Base-by-base conservation (phyloP, 306 rosid species). In the Hylodesmum podocarpum region DNA sequence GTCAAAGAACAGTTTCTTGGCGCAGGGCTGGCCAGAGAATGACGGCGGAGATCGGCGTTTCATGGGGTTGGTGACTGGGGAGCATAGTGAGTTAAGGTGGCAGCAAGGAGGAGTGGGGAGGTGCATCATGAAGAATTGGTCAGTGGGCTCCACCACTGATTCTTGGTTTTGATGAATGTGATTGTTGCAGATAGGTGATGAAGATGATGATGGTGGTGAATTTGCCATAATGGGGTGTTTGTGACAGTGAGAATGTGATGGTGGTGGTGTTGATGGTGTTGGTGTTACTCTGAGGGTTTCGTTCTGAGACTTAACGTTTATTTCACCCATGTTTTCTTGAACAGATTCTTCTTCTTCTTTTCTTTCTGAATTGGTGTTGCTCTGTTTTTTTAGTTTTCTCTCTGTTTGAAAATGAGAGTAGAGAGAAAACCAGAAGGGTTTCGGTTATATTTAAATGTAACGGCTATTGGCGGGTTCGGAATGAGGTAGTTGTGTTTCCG, bases 1-100 rank as follows among this genome's bases (percentile, higher is more conserved):
- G 37, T 73, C 83, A 4, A 19, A 67, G 28, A 55, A 73, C 0
- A 34, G 72, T 24, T 78, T 83, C 86, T 83, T 83, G 74, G 86
- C 18, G 24, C 39, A 24, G 4, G 69, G 77, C 19, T 78, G 64
- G 15, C 34, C 66, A n/a, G 78, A 63, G 0, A 58, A 31, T 0
- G 29, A 36, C 0, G 67, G 61, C 3, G 81, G 66, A 1, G 80
- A 68, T 0, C 81, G 83, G 5, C 83, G 84, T 28, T 86, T 87
- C 69, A 70, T 34, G 27, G 89, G 28, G 28, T 75, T 41, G 72
- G 6, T 53, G 78, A 2, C 11, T 67, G 75, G 13, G 57, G 75
- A 7, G 66, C 73, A 73, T 1, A 75, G 73, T 1, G 41, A 47
- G 0, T 64, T 73, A 21, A 44, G 71, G 25, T 4, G 57, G 71